Evolutionary conservation across 257 asterid species (phyloP), one percentile per base, ranked within the genome.

Genomic region (Fraxinus anomala): DNA sequence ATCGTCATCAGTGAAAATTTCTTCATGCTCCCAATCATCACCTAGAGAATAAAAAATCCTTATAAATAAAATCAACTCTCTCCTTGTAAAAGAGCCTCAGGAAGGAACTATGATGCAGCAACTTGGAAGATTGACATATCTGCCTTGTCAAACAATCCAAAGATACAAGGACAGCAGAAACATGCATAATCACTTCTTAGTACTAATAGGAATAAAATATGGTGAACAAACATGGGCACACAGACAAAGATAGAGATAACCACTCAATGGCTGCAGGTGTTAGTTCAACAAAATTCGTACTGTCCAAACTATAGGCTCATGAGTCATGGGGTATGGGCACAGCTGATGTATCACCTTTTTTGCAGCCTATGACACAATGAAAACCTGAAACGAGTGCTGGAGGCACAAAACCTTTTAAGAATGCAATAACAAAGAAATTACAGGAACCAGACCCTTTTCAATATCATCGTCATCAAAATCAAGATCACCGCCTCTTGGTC

Each of bases 21-120:
- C 98, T 84, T 93, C 97, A 82, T 96, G 99, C 88, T 96, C 99
- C 99, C 99, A 96, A 81, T 96, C 99, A 87, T 96, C 99, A 67
- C 98, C 99, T 96, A 75, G 5, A 67, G 73, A 72, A 76, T 63
- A 23, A 77, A 73, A 77, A 23, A 47, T 54, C 3, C 19, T 78
- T 44, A 73, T 74, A 71, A 68, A 68, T 59, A 19, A 73, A 80
- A 47, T 36, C 14, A 31, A 66, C 73, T 68, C 33, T 75, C 47
- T 42, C 74, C 70, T 8, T 44, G 68, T 23, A 26, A 44, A 67
- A 63, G 69, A 19, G 10, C 33, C 10, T 63, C 13, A 24, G 17
- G 8, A 9, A 14, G 28, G 69, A 63, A 23, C 68, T 10, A 26
- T 63, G 16, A 63, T 8, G 36, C 34, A 63, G 69, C 17, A 63